These are phyloP conservation scores for Penicillium argentinense DNA, from an alignment of 495 filamentous ascomycete species.

Conservation along the genomic window DNA sequence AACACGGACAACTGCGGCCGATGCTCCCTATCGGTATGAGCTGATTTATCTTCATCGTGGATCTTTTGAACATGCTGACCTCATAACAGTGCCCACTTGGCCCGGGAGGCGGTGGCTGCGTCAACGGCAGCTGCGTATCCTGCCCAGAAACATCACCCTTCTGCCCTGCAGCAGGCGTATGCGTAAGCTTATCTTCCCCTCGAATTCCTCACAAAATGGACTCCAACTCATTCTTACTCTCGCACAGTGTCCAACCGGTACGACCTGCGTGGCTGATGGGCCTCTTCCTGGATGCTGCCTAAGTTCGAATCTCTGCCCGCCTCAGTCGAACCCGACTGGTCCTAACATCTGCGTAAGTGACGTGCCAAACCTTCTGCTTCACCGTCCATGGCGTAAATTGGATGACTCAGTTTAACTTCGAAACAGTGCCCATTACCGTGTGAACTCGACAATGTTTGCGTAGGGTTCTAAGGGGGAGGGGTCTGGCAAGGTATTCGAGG, in stretches of 20 bases:
- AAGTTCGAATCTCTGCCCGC: conserved; percentile 14
- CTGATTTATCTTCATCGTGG: neutral
- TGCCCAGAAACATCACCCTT: conserved; percentile 12
- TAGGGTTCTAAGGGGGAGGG: conserved; percentile 6
- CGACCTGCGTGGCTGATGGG: conserved; percentile 14
- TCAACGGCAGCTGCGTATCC: conserved; percentile 8
- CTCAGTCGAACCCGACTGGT: conserved; percentile 12
- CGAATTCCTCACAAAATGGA: too few species aligned
- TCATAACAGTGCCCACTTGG: conserved; percentile 13
- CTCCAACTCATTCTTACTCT: too few species aligned
- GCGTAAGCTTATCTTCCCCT: too few species aligned
- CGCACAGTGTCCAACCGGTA: conserved; percentile 17
- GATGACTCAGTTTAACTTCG: neutral
- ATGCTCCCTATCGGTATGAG: conserved; percentile 13
- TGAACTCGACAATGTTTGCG: conserved; percentile 3
- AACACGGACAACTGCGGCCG: conserved; percentile 15
- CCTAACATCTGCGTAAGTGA: conserved; percentile 22
- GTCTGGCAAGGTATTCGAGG: too few species aligned
- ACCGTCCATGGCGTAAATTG: neutral
- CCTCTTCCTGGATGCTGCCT: conserved; percentile 22
- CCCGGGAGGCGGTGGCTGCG: conserved; percentile 17
- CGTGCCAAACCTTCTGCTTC: neutral
- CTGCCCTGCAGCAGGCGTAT: conserved; percentile 15
- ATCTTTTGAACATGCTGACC: neutral
- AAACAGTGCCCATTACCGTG: conserved; percentile 16